These are phyloP conservation scores for Nicotiana undulata DNA, from an alignment of 257 asterid genomes.

Conservation along the genomic window DNA sequence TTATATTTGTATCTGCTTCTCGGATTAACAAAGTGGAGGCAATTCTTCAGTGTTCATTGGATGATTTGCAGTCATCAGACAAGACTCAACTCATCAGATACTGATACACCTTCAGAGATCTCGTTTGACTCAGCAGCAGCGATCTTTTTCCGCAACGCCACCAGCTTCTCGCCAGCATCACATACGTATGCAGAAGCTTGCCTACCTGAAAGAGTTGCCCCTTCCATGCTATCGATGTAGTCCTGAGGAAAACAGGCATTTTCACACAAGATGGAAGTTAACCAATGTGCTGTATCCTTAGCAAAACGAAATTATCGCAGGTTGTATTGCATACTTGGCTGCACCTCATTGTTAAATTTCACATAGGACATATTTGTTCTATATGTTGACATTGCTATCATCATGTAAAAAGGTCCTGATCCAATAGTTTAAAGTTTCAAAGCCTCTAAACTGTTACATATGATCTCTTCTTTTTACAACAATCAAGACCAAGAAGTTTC, in stretches of 20 bases:
- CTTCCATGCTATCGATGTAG: conserved; percentile 99
- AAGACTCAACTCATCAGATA: conserved; percentile 48
- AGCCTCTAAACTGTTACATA: not conserved
- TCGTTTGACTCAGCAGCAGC: conserved; percentile 18
- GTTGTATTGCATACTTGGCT: not conserved
- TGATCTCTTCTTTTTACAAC: not conserved
- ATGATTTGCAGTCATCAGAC: conserved; percentile 23
- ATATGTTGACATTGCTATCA: not conserved
- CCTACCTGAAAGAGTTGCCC: conserved; percentile 93
- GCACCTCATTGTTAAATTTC: not conserved
- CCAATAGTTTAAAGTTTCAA: not conserved
- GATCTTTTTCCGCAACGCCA: conserved; percentile 41
- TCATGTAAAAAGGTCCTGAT: not conserved
- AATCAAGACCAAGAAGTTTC: not conserved
- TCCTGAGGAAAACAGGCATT: conserved; percentile 41
- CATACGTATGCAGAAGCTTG: conserved; percentile 91
- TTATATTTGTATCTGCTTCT: not conserved
- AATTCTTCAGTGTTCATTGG: not conserved
- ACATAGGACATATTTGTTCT: not conserved
- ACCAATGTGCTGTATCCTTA: not conserved
- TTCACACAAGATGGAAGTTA: not conserved
- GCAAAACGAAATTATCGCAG: not conserved
- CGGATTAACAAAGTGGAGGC: not conserved
- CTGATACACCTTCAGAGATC: conserved; percentile 15
- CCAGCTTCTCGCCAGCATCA: conserved; percentile 71